These are phyloP conservation scores for Spathaspora hagerdaliae DNA, from an alignment of 805 yeast species.

Conservation along the genomic window DNA sequence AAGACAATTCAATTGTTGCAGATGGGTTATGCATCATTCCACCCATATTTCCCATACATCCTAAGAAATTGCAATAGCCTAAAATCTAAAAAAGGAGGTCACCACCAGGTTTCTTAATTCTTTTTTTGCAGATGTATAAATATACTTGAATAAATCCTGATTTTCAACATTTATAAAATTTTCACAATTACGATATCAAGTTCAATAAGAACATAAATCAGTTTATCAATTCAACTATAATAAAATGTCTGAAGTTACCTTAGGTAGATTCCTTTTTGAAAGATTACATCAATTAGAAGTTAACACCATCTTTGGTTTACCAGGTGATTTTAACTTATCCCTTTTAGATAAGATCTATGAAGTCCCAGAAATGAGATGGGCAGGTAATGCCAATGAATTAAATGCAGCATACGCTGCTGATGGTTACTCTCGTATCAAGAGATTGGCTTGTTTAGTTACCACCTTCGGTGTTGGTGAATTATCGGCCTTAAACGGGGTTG, in stretches of 20 bases:
- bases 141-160: too few species aligned
- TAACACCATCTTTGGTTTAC: constrained; percentile 72
- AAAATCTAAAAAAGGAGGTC: too few species aligned
- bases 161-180: too few species aligned
- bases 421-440: constrained; percentile 81
- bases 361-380: constrained; percentile 78
- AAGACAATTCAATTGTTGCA: too few species aligned
- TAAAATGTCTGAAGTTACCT: constrained; percentile 44
- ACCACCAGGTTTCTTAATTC: too few species aligned
- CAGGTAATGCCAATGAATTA: constrained; percentile 86
- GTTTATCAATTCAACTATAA: background rate
- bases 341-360: constrained; percentile 70
- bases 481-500: constrained; percentile 79
- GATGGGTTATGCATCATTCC: too few species aligned
- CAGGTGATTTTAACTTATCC: constrained; percentile 78
- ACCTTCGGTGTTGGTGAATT: constrained; percentile 92
- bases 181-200: background rate
- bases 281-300: constrained; percentile 70
- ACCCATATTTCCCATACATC: too few species aligned
- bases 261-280: constrained; percentile 77
- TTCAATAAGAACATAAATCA: background rate
- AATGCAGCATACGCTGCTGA: constrained; percentile 88
- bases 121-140: too few species aligned
- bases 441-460: constrained; percentile 70
- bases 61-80: too few species aligned